Conservation (phyloP, 768 basidiomycete species). For the Leucocoprinus sp. region DNA sequence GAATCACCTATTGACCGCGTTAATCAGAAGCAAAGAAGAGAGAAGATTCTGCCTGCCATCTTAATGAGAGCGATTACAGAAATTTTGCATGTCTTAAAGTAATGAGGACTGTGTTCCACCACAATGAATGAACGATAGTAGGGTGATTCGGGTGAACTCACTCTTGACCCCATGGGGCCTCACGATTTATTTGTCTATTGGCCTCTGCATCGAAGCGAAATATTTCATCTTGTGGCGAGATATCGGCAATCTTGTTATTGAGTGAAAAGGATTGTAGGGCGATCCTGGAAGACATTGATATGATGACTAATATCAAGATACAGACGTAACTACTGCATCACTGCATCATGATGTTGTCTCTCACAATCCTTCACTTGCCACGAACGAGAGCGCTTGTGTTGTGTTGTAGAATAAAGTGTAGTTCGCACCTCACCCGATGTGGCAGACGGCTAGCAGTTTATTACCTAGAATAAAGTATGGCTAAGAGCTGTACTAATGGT, state of each 20-base stretch:
- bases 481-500: no score
- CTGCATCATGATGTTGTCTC: not conserved
- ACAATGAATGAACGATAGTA: not conserved
- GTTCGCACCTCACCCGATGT: no score
- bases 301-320: not conserved
- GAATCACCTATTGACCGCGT: slow-evolving; percentile 67
- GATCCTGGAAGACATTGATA: slow-evolving; percentile 35
- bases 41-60: slow-evolving; percentile 48
- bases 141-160: slow-evolving; percentile 27
- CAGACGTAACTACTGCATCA: not conserved
- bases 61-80: slow-evolving; percentile 93
- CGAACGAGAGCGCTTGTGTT: not conserved
- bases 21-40: not conserved
- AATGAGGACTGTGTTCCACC: slow-evolving; percentile 47
- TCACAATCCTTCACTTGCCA: not conserved
- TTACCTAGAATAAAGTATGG: not conserved
- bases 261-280: slow-evolving; percentile 71
- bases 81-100: slow-evolving; percentile 88
- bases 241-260: slow-evolving; percentile 58
- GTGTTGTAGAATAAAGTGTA: not conserved
- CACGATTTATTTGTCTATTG: slow-evolving; percentile 57
- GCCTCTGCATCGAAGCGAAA: slow-evolving; percentile 65
- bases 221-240: slow-evolving; percentile 73
- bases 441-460: not conserved
- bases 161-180: slow-evolving; percentile 85